Conservation (phyloP, 2,329 filamentous ascomycete genomes). For the Metarhizium sp. region DNA sequence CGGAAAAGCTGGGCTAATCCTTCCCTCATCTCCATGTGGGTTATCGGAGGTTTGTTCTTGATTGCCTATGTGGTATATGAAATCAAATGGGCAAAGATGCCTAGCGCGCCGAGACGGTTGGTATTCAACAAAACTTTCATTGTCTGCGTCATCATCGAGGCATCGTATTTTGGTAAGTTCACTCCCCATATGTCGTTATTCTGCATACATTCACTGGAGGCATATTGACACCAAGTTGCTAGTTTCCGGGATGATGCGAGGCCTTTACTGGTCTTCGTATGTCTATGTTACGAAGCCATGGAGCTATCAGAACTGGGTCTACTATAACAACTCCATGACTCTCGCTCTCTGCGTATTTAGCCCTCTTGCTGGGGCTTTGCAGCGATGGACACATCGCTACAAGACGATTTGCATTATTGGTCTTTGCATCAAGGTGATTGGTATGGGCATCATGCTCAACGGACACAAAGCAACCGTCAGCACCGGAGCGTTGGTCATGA, state of each 20-base stretch:
- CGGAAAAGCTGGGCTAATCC: constrained; percentile 29
- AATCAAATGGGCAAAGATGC: constrained; percentile 18
- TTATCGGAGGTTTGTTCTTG: constrained; percentile 30
- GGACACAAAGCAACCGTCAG: constrained; percentile 19
- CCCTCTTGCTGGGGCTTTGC: constrained; percentile 21
- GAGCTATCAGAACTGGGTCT: constrained; percentile 26
- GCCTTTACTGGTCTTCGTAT: constrained; percentile 23
- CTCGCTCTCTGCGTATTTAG: constrained; percentile 25
- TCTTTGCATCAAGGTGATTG: constrained; percentile 24
- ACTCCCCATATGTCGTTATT: background rate
- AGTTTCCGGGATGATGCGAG: constrained; percentile 22
- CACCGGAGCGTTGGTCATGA: constrained; percentile 21
- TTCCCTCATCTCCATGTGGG: constrained; percentile 32
- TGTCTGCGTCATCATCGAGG: constrained; percentile 19
- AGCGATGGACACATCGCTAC: constrained; percentile 27
- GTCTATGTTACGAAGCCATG: constrained; percentile 22
- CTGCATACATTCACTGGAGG: background rate
- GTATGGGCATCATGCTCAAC: constrained; percentile 24
- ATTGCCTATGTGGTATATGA: constrained; percentile 38
- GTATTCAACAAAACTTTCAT: constrained; percentile 22
- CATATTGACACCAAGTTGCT: no score
- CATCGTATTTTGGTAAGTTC: constrained; percentile 17
- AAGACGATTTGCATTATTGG: constrained; percentile 27
- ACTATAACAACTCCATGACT: constrained; percentile 25
- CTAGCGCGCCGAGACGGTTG: constrained; percentile 16